A percentile compares a stretch with the other conserved stretches of the same genome.
Conservation (phyloP, 345 rosid genomes). For the Citropsis articulata region DNA sequence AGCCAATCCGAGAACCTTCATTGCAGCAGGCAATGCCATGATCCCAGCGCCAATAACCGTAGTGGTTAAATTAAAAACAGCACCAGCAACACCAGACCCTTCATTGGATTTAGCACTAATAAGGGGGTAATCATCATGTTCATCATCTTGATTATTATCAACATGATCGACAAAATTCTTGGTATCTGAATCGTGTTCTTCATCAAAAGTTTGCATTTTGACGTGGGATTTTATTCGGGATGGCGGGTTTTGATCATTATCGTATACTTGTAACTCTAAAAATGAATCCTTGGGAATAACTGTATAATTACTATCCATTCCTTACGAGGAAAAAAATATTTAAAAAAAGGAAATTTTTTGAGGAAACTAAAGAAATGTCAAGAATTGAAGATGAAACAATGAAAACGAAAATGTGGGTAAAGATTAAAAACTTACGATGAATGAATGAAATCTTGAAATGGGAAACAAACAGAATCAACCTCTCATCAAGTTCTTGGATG, state of each 20-base stretch:
- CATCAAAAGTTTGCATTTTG: slow-evolving; percentile 42
- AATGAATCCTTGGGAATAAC: slow-evolving; percentile 51
- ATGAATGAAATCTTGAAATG: background rate
- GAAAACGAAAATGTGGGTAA: background rate
- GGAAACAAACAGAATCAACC: background rate
- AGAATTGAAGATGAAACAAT: background rate
- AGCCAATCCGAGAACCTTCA: slow-evolving; percentile 87
- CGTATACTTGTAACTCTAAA: slow-evolving; percentile 55
- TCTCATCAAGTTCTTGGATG: background rate
- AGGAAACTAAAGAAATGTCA: background rate
- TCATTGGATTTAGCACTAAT: slow-evolving; percentile 23
- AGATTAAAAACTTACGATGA: background rate
- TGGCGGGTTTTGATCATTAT: slow-evolving; percentile 26
- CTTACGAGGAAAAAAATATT: background rate
- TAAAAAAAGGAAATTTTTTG: background rate
- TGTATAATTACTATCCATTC: slow-evolving; percentile 72
- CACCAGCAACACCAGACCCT: slow-evolving; percentile 71
- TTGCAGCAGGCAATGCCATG: slow-evolving; percentile 97
- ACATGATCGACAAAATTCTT: slow-evolving; percentile 22
- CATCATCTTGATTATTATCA: slow-evolving; percentile 37
- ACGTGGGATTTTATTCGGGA: slow-evolving; percentile 31
- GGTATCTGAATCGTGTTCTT: slow-evolving; percentile 32
- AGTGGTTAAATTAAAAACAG: slow-evolving; percentile 90
- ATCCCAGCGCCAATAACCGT: slow-evolving; percentile 94
- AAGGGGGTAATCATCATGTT: slow-evolving; percentile 36